Evolutionary conservation across 1,139 yeast genomes (phyloP).

Genomic region (Pichia sp.): DNA sequence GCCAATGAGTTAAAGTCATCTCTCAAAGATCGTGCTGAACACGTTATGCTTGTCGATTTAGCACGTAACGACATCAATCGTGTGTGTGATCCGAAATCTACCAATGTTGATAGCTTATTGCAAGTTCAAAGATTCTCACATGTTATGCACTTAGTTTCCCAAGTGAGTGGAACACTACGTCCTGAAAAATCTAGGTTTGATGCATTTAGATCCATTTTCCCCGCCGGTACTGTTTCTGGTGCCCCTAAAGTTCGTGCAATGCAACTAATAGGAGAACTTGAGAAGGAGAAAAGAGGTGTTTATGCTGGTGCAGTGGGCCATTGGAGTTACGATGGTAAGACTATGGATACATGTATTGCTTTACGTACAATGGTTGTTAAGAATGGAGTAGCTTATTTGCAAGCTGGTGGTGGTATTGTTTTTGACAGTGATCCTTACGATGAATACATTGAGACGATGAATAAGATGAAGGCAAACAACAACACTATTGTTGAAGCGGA

Average conservation of each 20-base stretch:
- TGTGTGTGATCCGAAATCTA: slow-evolving; percentile 78
- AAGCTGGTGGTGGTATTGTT: slow-evolving; percentile 98
- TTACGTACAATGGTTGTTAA: slow-evolving; percentile 93
- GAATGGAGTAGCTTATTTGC: slow-evolving; percentile 84
- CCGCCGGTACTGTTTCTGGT: slow-evolving; percentile 98
- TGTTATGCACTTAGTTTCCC: slow-evolving; percentile 93
- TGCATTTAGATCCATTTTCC: slow-evolving; percentile 95
- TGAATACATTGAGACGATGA: slow-evolving; percentile 93
- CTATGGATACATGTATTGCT: slow-evolving; percentile 97
- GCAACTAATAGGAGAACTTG: slow-evolving; percentile 88
- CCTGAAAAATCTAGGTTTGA: slow-evolving; percentile 84
- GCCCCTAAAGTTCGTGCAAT: slow-evolving; percentile 97
- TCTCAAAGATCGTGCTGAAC: slow-evolving; percentile 92
- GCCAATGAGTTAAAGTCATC: slow-evolving; percentile 75
- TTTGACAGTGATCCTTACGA: slow-evolving; percentile 92
- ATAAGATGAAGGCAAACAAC: slow-evolving; percentile 93
- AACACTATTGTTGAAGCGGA: slow-evolving; percentile 89
- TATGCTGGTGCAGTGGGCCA: slow-evolving; percentile 99
- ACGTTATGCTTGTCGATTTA: slow-evolving; percentile 94
- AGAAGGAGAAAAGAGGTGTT: slow-evolving; percentile 88
- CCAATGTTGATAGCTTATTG: slow-evolving; percentile 80
- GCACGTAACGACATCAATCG: slow-evolving; percentile 95
- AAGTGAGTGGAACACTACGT: slow-evolving; percentile 88
- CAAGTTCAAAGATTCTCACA: slow-evolving; percentile 95
- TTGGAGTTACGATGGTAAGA: slow-evolving; percentile 90